A percentile compares a stretch with the other conserved stretches of the same genome.
Evolutionary conservation across 495 filamentous ascomycete genomes (phyloP).

Genomic region (Endocarpon pusillum): DNA sequence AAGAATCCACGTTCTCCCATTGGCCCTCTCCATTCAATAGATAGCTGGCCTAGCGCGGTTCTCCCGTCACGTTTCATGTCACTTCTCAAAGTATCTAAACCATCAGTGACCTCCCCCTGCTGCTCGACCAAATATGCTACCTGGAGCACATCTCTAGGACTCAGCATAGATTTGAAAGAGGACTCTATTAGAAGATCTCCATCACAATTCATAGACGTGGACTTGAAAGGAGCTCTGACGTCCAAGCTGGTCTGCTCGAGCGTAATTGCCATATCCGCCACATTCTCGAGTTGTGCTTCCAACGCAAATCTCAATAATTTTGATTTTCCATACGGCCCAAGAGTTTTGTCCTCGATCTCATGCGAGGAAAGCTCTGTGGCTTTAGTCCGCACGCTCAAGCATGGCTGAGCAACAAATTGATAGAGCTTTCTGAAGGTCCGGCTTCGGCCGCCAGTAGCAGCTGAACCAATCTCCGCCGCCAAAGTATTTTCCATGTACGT

Average conservation of each 20-base stretch:
- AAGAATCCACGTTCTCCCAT: constrained; percentile 85
- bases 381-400: constrained; percentile 82
- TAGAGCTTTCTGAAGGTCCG: constrained; percentile 91
- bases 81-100: constrained; percentile 28
- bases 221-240: constrained; percentile 37
- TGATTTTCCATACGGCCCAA: constrained; percentile 29
- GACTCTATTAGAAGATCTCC: constrained; percentile 14
- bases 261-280: constrained; percentile 34
- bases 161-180: constrained; percentile 37
- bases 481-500: constrained; percentile 58
- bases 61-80: constrained; percentile 40
- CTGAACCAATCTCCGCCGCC: constrained; percentile 28
- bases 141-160: constrained; percentile 76
- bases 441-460: constrained; percentile 48
- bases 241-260: constrained; percentile 33
- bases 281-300: constrained; percentile 91
- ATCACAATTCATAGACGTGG: constrained; percentile 43
- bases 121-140: constrained; percentile 79
- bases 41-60: constrained; percentile 60
- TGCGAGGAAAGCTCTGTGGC: constrained; percentile 38
- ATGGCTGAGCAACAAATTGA: constrained; percentile 83
- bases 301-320: constrained; percentile 39
- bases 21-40: constrained; percentile 70
- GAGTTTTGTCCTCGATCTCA: constrained; percentile 26
- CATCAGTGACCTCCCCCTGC: constrained; percentile 30